phyloP scores from a whole-genome alignment of 1,139 yeast species.

The Kodamaea derodonti region DNA sequence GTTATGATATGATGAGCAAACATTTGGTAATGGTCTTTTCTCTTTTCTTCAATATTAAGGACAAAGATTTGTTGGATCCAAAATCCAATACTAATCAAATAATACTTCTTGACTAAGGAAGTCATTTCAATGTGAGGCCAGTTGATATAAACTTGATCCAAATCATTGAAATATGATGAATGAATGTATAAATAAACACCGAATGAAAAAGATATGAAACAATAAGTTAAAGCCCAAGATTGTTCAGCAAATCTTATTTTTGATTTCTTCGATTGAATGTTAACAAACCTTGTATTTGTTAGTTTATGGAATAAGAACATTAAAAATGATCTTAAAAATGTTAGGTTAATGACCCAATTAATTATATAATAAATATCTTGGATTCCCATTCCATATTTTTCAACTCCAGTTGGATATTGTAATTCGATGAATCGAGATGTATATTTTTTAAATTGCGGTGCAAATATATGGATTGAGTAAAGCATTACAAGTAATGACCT shows the following conservation, averaged over 20 bases:
- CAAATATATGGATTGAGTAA: constrained; percentile 24
- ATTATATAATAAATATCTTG: constrained; percentile 56
- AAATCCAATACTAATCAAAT: constrained; percentile 64
- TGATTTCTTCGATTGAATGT: constrained; percentile 49
- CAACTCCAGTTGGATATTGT: constrained; percentile 36
- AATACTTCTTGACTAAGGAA: constrained; percentile 59
- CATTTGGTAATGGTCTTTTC: constrained; percentile 87
- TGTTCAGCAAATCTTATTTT: constrained; percentile 78
- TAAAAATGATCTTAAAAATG: constrained; percentile 55
- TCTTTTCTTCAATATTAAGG: constrained; percentile 67
- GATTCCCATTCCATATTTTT: constrained; percentile 48
- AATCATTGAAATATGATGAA: constrained; percentile 58
- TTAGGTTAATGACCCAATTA: constrained; percentile 53
- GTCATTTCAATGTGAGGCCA: constrained; percentile 72
- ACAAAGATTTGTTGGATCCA: constrained; percentile 83
- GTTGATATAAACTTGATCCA: constrained; percentile 57
- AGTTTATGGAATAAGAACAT: constrained; percentile 41
- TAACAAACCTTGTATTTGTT: constrained; percentile 8
- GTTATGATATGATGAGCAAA: constrained; percentile 85
- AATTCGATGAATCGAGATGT: constrained; percentile 46
- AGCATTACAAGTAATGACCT: constrained; percentile 26
- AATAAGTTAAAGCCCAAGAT: constrained; percentile 74
- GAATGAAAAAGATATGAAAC: constrained; percentile 47
- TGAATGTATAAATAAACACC: constrained; percentile 58
- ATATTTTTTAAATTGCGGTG: constrained; percentile 19